phyloP scores from a whole-genome alignment of 2,329 filamentous ascomycete genomes.

The Colletotrichum camelliae region DNA sequence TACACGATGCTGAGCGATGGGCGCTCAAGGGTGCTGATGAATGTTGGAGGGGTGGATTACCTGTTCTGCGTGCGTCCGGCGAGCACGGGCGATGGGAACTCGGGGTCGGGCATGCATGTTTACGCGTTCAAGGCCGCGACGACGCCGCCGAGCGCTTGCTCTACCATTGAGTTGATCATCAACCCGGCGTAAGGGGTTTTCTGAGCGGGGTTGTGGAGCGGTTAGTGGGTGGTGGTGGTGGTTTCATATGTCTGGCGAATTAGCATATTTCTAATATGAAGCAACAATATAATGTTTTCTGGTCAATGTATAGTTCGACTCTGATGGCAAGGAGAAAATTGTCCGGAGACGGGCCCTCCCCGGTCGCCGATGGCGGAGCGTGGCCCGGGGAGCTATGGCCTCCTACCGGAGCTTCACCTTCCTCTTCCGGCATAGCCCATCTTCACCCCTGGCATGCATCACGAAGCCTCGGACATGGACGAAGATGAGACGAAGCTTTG shows the following conservation, averaged over 20 bases:
- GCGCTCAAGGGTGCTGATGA: neutral
- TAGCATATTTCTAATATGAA: no score
- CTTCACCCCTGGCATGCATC: neutral
- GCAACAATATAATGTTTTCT: no score
- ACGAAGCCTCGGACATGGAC: neutral
- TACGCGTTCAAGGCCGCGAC: neutral
- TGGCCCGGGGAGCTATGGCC: neutral
- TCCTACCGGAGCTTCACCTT: neutral
- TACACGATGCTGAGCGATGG: neutral
- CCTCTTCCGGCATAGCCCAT: neutral
- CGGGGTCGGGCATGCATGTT: neutral
- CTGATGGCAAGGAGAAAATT: neutral
- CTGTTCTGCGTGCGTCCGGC: neutral
- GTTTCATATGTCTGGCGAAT: no score
- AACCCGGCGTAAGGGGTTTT: neutral
- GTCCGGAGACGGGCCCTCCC: neutral
- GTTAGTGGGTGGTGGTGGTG: neutral
- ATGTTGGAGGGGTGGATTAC: fast-evolving
- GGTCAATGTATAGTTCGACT: no score
- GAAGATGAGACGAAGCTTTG: neutral
- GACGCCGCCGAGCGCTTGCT: neutral
- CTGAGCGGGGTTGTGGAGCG: neutral
- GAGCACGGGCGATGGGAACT: neutral
- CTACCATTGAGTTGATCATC: neutral
- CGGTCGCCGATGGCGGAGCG: neutral